Percentiles rank a stretch among this genome's conserved stretches.
Evolutionary conservation across 2,329 filamentous ascomycete species (phyloP).

Genomic region (Colletotrichum sp.): DNA sequence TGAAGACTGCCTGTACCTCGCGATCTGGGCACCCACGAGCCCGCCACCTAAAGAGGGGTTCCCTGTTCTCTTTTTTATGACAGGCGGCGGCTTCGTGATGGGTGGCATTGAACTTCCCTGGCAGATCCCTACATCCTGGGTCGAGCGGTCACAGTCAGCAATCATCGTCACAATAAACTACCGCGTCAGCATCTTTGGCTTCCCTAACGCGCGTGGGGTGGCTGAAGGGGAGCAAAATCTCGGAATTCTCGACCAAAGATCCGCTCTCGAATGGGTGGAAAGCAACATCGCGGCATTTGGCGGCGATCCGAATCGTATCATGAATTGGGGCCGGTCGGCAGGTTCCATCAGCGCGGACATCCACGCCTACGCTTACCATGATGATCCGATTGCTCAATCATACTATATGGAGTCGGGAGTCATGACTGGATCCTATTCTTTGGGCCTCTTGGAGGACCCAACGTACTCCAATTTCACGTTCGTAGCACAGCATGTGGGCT

Average conservation of each 20-base stretch:
- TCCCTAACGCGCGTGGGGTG: slow-evolving; percentile 20
- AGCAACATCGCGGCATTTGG: slow-evolving; percentile 20
- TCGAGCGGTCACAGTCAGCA: slow-evolving; percentile 41
- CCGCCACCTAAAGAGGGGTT: slow-evolving; percentile 30
- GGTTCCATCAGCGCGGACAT: slow-evolving; percentile 45
- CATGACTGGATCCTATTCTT: slow-evolving; percentile 27
- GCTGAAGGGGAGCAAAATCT: slow-evolving; percentile 17
- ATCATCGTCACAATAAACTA: slow-evolving; percentile 25
- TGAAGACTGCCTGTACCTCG: slow-evolving; percentile 50
- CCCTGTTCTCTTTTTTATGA: slow-evolving; percentile 52
- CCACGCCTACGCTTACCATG: slow-evolving; percentile 47
- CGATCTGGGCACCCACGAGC: slow-evolving; percentile 43
- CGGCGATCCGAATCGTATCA: slow-evolving; percentile 35
- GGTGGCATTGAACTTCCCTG: slow-evolving; percentile 50
- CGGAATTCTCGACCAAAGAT: slow-evolving; percentile 20
- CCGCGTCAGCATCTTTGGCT: slow-evolving; percentile 23
- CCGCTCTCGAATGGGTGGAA: slow-evolving; percentile 23
- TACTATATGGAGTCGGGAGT: slow-evolving; percentile 46
- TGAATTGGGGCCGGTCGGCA: slow-evolving; percentile 52
- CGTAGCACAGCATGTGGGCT: slow-evolving; percentile 37
- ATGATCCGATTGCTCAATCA: slow-evolving; percentile 49
- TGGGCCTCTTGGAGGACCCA: slow-evolving; percentile 29
- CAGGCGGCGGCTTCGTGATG: slow-evolving; percentile 49
- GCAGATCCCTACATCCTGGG: slow-evolving; percentile 48
- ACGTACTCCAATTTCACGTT: slow-evolving; percentile 37